Percentiles rank a stretch among this genome's conserved stretches.
Evolutionary conservation across 2,329 filamentous ascomycete species (phyloP).

Genomic region (Alternaria arbusti): DNA sequence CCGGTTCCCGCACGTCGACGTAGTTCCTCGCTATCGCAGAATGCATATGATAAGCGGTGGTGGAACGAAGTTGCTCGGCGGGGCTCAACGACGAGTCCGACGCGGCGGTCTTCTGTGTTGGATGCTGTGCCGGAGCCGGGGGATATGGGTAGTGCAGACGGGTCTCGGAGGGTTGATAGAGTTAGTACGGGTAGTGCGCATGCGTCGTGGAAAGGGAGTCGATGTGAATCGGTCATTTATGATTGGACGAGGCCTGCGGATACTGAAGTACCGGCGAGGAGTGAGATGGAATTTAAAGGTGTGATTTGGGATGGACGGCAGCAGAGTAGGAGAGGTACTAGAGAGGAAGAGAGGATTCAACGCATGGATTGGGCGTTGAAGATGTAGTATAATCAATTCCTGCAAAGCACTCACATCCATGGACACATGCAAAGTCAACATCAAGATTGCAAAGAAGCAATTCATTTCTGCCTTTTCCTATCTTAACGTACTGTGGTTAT

Average conservation of each 20-base stretch:
- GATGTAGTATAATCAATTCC: background rate
- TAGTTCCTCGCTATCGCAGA: background rate
- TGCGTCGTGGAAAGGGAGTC: background rate
- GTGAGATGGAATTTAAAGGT: background rate
- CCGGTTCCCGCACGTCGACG: background rate
- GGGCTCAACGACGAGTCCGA: conserved; percentile 1
- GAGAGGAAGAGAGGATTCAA: background rate
- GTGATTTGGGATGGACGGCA: background rate
- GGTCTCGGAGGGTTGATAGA: background rate
- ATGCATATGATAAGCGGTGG: conserved; percentile 6
- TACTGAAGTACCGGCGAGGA: background rate
- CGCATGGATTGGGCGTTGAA: conserved; percentile 1
- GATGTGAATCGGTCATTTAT: conserved; percentile 1
- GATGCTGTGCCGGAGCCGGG: conserved; percentile 16
- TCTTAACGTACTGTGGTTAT: conserved; percentile 15
- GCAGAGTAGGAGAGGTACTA: background rate
- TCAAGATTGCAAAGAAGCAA: conserved; percentile 10
- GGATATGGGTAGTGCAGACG: background rate
- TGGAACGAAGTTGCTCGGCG: conserved; percentile 11
- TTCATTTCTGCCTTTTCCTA: conserved; percentile 15
- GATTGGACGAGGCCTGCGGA: conserved; percentile 9
- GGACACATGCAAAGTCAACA: background rate
- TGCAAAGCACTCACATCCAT: background rate
- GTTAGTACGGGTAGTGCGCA: background rate
- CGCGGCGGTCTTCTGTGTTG: conserved; percentile 10